phyloP scores from a whole-genome alignment of 768 basidiomycete genomes.

The Tylopilus intermedius region DNA sequence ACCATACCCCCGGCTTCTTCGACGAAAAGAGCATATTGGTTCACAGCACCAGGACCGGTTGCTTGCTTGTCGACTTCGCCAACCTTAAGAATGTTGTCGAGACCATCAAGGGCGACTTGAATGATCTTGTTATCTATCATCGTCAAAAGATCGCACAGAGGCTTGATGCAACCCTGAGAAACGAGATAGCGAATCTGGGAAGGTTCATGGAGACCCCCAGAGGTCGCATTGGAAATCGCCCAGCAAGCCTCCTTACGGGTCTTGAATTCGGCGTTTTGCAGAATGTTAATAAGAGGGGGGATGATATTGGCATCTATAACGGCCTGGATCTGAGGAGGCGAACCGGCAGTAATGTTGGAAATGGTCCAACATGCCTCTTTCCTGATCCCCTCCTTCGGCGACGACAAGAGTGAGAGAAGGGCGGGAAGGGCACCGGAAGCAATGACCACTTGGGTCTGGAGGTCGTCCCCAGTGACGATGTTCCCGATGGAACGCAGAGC shows the following conservation, averaged over 20 bases:
- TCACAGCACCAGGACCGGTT: constrained; percentile 74
- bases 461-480: constrained; percentile 98
- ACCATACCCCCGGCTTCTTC: constrained; percentile 99
- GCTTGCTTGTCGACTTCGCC: constrained; percentile 91
- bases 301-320: constrained; percentile 98
- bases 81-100: constrained; percentile 97
- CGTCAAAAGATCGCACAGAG: constrained; percentile 89
- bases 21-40: constrained; percentile 90
- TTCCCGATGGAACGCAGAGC: constrained; percentile 98
- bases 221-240: constrained; percentile 99
- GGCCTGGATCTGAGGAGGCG: constrained; percentile 93
- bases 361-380: constrained; percentile 99
- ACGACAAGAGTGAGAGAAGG: constrained; percentile 85
- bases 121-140: constrained; percentile 99
- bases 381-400: constrained; percentile 96
- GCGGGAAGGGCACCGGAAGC: constrained; percentile 96
- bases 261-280: constrained; percentile 97
- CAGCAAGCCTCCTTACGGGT: constrained; percentile 99
- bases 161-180: constrained; percentile 96
- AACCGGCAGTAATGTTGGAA: constrained; percentile 96
- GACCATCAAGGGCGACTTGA: constrained; percentile 93
- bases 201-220: constrained; percentile 94
- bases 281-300: constrained; percentile 96
- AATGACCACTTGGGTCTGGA: constrained; percentile 98
- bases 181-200: constrained; percentile 97